Base-by-base conservation (phyloP, 441 rosid species). In the Arabidopsis lyrata region DNA sequence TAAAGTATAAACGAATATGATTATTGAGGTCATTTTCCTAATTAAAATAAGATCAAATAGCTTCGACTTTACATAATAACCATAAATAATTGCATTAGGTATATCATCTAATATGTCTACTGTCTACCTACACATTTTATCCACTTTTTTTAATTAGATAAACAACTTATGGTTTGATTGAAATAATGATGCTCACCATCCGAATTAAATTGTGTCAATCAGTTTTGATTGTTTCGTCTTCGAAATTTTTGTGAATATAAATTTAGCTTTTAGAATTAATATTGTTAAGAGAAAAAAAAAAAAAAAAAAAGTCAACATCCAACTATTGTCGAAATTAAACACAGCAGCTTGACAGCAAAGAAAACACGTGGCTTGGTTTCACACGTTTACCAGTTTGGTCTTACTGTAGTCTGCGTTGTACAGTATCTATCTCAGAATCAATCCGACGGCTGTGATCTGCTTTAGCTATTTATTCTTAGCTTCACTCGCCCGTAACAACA, bases 241-340 rank as follows among this genome's bases (percentile, higher is more conserved):
- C 16, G 6, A 27, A 52, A 42, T 20, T 10, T 53, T 54, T 8
- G 29, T 63, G 32, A 50, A 49, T 16, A 8, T 22, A 50, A 50
- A 12, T 50, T 54, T 32, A 53, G 22, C 11, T 68, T 68, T 44
- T 27, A 5, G 27, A 22, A 65, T 47, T 54, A 44, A 44, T 29
- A 32, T 20, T 8, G 13, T n/a, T 52, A 27, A 61, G 13, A 45
- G 22, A 24, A 8, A 54, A 8, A 54, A n/a, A 12, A 3, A 24
- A 8, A 54, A 8, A 54, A n/a, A 12, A 3, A 60, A 75, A 76
- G 75, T 76, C 79, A 76, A 56, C 54, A 64, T 77, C 76, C 67
- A 70, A 77, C 80, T 77, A 65, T 77, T 57, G 80, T 77, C 80
- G 75, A 70, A 76, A 56, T 63, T 66, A 70, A 71, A 77, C 27